Evolutionary conservation across 2,329 filamentous ascomycete genomes (phyloP), one percentile per base, ranked within the genome.

Genomic region (Chaetothyriales sp.): DNA sequence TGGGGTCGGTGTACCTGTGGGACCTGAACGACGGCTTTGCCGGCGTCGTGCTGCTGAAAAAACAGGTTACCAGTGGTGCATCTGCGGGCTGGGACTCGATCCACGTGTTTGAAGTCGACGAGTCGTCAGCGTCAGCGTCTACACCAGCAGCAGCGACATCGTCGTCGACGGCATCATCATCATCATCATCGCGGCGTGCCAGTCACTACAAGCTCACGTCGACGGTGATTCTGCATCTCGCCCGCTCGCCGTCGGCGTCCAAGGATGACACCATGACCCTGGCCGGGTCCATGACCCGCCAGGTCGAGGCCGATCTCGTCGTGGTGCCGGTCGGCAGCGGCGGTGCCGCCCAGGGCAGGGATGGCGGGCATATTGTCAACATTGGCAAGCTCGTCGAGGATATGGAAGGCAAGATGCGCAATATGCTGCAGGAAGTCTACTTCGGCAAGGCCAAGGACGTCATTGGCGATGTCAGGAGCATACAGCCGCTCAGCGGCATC

Each of bases 321-420:
- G 86, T 95, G 40, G 88, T 94, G 61, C 54, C 44, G 48, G 54
- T 56, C 2, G 13, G 33, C 33, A 40, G 33, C 33, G 13, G 33
- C 33, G 15, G 33, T 15, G 13, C 10, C 33, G 10, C 4, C 8
- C 56, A 56, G 33, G 58, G 56, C 22, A 85, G 83, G 63, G 90
- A 97, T 69, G 84, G 85, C 61, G 88, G 85, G 68, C 92, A 98
- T 74, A 92, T 98, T 62, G 86, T 86, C 62, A 98, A 98, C 70
- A 87, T 97, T 55, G 92, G 92, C 53, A 78, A 83, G 58, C 77
- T 98, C 65, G 89, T 98, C 49, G 92, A 98, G 75, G 92, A 98
- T 69, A 97, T 98, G 92, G 92, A 98, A 73, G 81, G 95, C 67
- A 95, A 95, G 77, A 97, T 98, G 92, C 81, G 92, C 59, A 98